These are phyloP conservation scores for Remersonia thermophila DNA, from an alignment of 2,329 filamentous ascomycete species.

Conservation along the genomic window DNA sequence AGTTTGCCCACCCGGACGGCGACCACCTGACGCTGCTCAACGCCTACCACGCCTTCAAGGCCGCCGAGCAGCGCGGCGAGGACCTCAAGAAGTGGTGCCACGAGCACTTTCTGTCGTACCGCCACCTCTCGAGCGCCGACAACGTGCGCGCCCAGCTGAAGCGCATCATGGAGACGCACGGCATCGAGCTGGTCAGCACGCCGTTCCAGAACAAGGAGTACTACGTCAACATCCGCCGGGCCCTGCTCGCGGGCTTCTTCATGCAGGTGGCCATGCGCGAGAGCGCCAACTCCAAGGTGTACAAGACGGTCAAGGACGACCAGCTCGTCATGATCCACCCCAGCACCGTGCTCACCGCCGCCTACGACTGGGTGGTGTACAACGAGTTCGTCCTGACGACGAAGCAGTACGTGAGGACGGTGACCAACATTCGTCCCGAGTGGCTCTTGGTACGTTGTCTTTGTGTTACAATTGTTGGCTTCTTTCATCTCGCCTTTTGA, in stretches of 20 bases:
- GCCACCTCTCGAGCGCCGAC: slow-evolving; percentile 82
- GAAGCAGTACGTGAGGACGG: slow-evolving; percentile 94
- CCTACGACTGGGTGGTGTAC: slow-evolving; percentile 94
- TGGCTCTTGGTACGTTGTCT: slow-evolving; percentile 66
- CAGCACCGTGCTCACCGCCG: slow-evolving; percentile 75
- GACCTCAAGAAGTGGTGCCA: slow-evolving; percentile 90
- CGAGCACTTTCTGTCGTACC: slow-evolving; percentile 85
- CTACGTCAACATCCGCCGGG: slow-evolving; percentile 91
- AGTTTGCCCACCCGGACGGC: slow-evolving; percentile 85
- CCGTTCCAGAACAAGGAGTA: slow-evolving; percentile 93
- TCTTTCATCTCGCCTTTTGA: no score
- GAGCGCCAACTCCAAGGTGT: slow-evolving; percentile 65
- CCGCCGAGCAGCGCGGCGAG: slow-evolving; percentile 47
- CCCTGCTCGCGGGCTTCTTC: slow-evolving; percentile 90
- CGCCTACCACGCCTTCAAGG: slow-evolving; percentile 95
- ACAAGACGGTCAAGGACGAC: slow-evolving; percentile 92
- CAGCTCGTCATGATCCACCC: slow-evolving; percentile 89
- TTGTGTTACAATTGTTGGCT: neutral
- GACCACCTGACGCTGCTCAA: slow-evolving; percentile 95
- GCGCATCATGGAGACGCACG: slow-evolving; percentile 91
- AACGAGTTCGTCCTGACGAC: slow-evolving; percentile 97
- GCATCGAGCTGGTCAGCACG: slow-evolving; percentile 75
- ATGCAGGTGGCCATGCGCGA: slow-evolving; percentile 99
- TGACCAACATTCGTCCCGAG: slow-evolving; percentile 83
- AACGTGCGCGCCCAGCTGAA: slow-evolving; percentile 85